Base-by-base conservation (phyloP, 192 early-diverging fungal species). In the Gigaspora rosea region DNA sequence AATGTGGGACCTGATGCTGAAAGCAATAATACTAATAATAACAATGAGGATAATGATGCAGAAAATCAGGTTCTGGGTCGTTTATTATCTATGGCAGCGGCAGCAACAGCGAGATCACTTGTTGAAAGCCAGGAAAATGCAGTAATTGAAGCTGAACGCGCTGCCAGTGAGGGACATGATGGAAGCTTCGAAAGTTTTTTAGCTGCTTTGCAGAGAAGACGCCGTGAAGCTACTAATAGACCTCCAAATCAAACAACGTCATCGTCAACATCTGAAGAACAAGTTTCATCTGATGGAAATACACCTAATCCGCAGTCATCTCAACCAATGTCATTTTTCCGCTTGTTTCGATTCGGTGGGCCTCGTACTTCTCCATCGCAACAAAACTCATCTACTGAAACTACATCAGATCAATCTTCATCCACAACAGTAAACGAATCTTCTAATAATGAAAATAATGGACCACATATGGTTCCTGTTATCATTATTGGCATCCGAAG, bases 181-280 rank as follows among this genome's bases (percentile, higher is more conserved):
- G 68, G 68, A 22, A 70, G 68, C 50, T 70, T 70, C 50, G 68
- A 70, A 52, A 70, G 68, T 70, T 70, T 70, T 5, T 52, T 70
- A n/a, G 68, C 68, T 52, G 68, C 68, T 51, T 48, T 70, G 27
- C 68, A 70, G 16, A 70, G 68, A 33, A 22, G 68, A 18, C 68
- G 68, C 27, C 68, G 68, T 32, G 68, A 70, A 27, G 68, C 68
- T 52, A 27, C 68, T 9, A 70, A 27, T 51, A 49, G 68, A 33
- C 9, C 50, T 70, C 8, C 48, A 41, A 52, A 70, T 32, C 68
- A 51, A 51, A n/a, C 49, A 32, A 47, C 67, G 27, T n/a, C 68
- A 51, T 35, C 68, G 9, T 51, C 49, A 27, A 4, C 68, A 70
- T 32, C 47, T 51, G 68, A 70, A 18, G 48, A 70, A 70, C 64